These are phyloP conservation scores for Yamadazyma conglobata DNA, from an alignment of 1,139 yeast genomes.

Conservation along the genomic window DNA sequence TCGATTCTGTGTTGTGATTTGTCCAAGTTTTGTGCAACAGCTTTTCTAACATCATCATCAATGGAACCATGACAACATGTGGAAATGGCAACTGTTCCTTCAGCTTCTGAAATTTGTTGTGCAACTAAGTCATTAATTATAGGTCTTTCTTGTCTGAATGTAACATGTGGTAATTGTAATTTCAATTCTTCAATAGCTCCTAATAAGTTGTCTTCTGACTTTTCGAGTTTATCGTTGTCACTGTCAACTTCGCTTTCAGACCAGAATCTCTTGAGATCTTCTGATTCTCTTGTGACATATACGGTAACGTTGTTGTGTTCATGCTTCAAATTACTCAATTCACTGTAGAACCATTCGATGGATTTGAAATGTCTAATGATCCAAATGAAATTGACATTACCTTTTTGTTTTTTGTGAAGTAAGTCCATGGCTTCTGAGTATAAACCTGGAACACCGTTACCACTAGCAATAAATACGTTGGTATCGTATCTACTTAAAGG, in stretches of 20 bases:
- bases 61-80: slow-evolving; percentile 42
- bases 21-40: slow-evolving; percentile 28
- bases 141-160: slow-evolving; percentile 42
- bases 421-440: slow-evolving; percentile 31
- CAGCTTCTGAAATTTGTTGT: slow-evolving; percentile 26
- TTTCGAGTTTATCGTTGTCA: slow-evolving; percentile 14
- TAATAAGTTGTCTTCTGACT: slow-evolving; percentile 15
- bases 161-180: slow-evolving; percentile 20
- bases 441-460: slow-evolving; percentile 67
- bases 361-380: slow-evolving; percentile 39
- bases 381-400: slow-evolving; percentile 29
- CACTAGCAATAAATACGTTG: slow-evolving; percentile 57
- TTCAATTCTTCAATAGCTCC: slow-evolving; percentile 19
- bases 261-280: slow-evolving; percentile 23
- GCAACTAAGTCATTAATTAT: slow-evolving; percentile 31
- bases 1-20: slow-evolving; percentile 33
- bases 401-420: slow-evolving; percentile 15
- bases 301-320: slow-evolving; percentile 26
- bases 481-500: slow-evolving; percentile 49
- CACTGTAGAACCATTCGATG: slow-evolving; percentile 51
- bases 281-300: slow-evolving; percentile 30
- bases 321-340: slow-evolving; percentile 26
- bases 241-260: slow-evolving; percentile 9
- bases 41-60: slow-evolving; percentile 37
- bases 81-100: slow-evolving; percentile 34